These are phyloP conservation scores for Chloris gayana DNA, from an alignment of 176 grass and related monocot species.

Conservation along the genomic window DNA sequence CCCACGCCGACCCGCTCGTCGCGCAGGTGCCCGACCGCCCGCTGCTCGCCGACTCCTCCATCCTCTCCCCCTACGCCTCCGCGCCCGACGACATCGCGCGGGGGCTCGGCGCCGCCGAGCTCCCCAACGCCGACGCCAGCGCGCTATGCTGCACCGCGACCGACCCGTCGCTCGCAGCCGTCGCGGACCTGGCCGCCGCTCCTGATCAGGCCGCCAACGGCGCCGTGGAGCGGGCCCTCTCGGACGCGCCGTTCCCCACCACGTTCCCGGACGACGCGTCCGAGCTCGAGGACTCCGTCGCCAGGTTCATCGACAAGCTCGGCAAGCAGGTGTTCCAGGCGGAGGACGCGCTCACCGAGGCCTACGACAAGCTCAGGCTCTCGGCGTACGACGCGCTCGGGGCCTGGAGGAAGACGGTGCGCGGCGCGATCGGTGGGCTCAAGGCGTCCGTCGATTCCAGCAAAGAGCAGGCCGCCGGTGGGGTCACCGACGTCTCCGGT, in stretches of 20 bases:
- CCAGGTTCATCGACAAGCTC: slow-evolving; percentile 61
- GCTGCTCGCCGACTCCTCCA: slow-evolving; percentile 65
- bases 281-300: slow-evolving; percentile 50
- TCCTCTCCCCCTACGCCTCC: slow-evolving; percentile 73
- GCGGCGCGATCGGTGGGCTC: slow-evolving; percentile 48
- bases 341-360: slow-evolving; percentile 74
- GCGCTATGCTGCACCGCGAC: slow-evolving; percentile 17
- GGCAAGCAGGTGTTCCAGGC: slow-evolving; percentile 65
- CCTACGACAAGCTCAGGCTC: slow-evolving; percentile 61
- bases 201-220: background rate
- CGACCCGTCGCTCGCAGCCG: slow-evolving; percentile 27
- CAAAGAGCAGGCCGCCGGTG: slow-evolving; percentile 59
- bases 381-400: slow-evolving; percentile 67
- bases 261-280: slow-evolving; percentile 48
- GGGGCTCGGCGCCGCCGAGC: slow-evolving; percentile 48
- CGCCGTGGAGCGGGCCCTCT: slow-evolving; percentile 35
- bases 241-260: slow-evolving; percentile 52
- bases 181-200: slow-evolving; percentile 42
- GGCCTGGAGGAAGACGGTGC: slow-evolving; percentile 59
- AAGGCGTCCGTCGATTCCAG: slow-evolving; percentile 55
- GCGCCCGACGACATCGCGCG: slow-evolving; percentile 73
- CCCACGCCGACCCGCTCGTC: slow-evolving; percentile 63
- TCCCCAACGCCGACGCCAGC: slow-evolving; percentile 29
- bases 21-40: slow-evolving; percentile 62
- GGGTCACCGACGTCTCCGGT: slow-evolving; percentile 46